Base-by-base conservation (phyloP, 2,329 filamentous ascomycete genomes). In the Colletotrichum tanaceti region DNA sequence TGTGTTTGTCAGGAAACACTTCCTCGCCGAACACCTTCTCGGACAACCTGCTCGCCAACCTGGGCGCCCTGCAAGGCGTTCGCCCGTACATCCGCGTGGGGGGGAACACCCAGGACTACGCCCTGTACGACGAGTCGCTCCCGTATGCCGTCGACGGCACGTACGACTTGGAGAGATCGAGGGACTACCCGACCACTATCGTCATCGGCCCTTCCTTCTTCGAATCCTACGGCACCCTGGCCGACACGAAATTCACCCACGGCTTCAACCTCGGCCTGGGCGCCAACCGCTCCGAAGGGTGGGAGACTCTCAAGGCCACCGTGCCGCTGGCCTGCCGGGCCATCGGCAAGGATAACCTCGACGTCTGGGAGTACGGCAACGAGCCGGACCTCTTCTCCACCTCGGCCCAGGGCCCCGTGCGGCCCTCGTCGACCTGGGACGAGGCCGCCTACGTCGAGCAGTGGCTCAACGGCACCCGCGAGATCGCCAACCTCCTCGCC, bases 61-160 rank as follows among this genome's bases (percentile, higher is more conserved):
- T 91, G 22, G 85, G 80, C 1, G 74, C 81, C n/a, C 73, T 89
- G 4, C 81, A 80, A 16, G 87, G 87, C 10, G 82, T 80, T 7
- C 89, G 88, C 70, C 89, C 89, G 2, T 82, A 87, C 72, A 85
- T 91, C 63, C 81, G 89, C 18, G 87, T 91, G 1, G 88, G 89
- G 4, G 89, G 89, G n/a, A 91, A 90, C 73, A 90, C 89, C 0
- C 89, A 91, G 76, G 88, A 91, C 77, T 89, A 86, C 71, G 87
- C 87, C 5, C 79, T 90, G 44, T 90, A 87, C 76, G 83, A 90
- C 71, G 77, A 82, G 1, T 82, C 81, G 4, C 83, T 89, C 6
- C 74, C 80, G 1, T 78, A 79, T 7, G 85, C 85, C 6, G 78
- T 85, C 11, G 81, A 87, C 58, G 87, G 87, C 38, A 87, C 82